phyloP scores from a whole-genome alignment of 805 yeast genomes.

The Ogataea methanolica region DNA sequence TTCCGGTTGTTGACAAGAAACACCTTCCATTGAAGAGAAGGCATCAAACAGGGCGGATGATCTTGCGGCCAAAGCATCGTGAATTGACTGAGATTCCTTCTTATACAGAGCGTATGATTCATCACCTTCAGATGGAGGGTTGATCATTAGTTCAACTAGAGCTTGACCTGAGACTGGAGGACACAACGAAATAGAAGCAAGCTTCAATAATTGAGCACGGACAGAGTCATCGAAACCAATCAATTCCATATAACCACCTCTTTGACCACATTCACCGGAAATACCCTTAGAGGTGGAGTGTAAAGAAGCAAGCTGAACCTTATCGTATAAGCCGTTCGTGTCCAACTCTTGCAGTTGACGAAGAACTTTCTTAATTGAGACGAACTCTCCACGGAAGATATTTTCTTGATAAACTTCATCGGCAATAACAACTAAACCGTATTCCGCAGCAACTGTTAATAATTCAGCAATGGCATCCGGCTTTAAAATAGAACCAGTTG shows the following conservation, averaged over 20 bases:
- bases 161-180: slow-evolving; percentile 96
- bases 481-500: slow-evolving; percentile 84
- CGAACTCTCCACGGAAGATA: slow-evolving; percentile 74
- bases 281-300: slow-evolving; percentile 99
- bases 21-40: slow-evolving; percentile 73
- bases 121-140: slow-evolving; percentile 81
- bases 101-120: slow-evolving; percentile 66
- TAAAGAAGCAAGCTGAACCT: slow-evolving; percentile 85
- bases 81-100: slow-evolving; percentile 58
- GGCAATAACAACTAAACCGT: slow-evolving; percentile 84
- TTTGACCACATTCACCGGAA: slow-evolving; percentile 98
- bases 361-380: slow-evolving; percentile 79
- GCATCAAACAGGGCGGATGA: slow-evolving; percentile 64
- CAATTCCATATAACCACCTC: slow-evolving; percentile 98
- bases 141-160: slow-evolving; percentile 84
- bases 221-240: slow-evolving; percentile 74
- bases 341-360: slow-evolving; percentile 52
- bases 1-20: slow-evolving; percentile 81
- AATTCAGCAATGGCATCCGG: slow-evolving; percentile 65
- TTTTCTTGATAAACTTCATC: slow-evolving; percentile 98
- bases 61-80: slow-evolving; percentile 55
- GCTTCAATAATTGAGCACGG: slow-evolving; percentile 65
- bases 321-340: slow-evolving; percentile 50
- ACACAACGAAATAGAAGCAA: slow-evolving; percentile 88
- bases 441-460: slow-evolving; percentile 73